Conservation (phyloP, 208 protist species). For the Naegleria fowleri region DNA sequence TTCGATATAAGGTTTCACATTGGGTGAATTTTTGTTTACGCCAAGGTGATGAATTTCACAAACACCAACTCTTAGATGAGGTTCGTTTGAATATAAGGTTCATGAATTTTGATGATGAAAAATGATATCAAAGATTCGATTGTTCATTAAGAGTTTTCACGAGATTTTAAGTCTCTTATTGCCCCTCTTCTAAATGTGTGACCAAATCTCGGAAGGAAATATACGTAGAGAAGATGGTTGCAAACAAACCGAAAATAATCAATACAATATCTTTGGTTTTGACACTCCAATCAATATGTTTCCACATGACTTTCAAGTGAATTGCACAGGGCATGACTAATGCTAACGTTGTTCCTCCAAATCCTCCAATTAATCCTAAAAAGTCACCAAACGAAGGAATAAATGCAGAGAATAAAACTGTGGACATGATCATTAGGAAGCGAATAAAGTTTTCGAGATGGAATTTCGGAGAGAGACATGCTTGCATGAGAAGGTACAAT, state of each 20-base stretch:
- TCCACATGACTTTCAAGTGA: neutral
- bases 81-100: too few species aligned
- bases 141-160: too few species aligned
- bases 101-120: too few species aligned
- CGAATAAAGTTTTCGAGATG: neutral
- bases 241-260: neutral
- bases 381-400: slow-evolving; percentile 17
- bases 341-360: neutral
- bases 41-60: too few species aligned
- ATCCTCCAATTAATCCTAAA: slow-evolving; percentile 5
- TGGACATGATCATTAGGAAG: neutral
- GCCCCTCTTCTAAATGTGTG: neutral
- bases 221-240: neutral
- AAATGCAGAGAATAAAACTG: neutral
- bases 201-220: neutral
- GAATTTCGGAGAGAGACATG: neutral
- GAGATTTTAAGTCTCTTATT: too few species aligned
- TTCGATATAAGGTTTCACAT: too few species aligned
- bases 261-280: neutral
- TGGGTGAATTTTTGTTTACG: too few species aligned
- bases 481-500: neutral
- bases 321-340: neutral
- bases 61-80: too few species aligned
- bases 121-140: too few species aligned
- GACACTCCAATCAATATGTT: neutral